Base-by-base conservation (phyloP, 164 flowering plant genomes). In the Buxus sempervirens region DNA sequence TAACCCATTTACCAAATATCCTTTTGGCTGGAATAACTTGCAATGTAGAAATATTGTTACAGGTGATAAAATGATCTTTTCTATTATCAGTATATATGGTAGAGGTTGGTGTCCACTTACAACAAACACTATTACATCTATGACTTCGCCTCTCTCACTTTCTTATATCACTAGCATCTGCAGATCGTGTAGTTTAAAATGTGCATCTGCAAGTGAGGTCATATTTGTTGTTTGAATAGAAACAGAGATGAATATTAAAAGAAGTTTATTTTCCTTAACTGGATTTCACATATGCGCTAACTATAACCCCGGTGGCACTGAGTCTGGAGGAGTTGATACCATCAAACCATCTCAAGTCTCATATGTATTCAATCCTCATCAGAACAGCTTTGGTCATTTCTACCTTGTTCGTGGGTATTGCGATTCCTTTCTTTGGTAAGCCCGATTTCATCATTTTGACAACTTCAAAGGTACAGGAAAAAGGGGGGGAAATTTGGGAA, bases 1-100 rank as follows among this genome's bases (percentile, higher is more conserved):
- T 14, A 96, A 96, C 75, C 99, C 99, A 65, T 90, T 96, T 63
- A 96, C 98, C 60, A 96, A 95, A 90, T 92, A 92, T 92, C 98
- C 98, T 90, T 84, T 78, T 60, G 32, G 20, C 16, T 60, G 22
- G 54, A 4, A 14, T 69, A 54, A n/a, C 53, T 9, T 56, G 18
- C 18, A 19, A 65, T 65, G 45, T 57, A 45, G 15, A 28, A 67
- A 48, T 14, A 58, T n/a, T 38, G 22, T 15, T 45, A 45, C 2
- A 45, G 51, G 51, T 45, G 51, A 10, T 45, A 10, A 45, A 1
- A 45, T 45, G 1, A 45, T 45, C 38, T 32, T 32, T 32, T 32
- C 38, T 7, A 3, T 32, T 7, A 32, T 32, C 38, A n/a, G n/a
- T n/a, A n/a, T n/a, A 32, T 32, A 32, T 32, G 7, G 7, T 32